These are phyloP conservation scores for Trichoderma semiorbis DNA, from an alignment of 2,329 filamentous ascomycete species.

Conservation along the genomic window DNA sequence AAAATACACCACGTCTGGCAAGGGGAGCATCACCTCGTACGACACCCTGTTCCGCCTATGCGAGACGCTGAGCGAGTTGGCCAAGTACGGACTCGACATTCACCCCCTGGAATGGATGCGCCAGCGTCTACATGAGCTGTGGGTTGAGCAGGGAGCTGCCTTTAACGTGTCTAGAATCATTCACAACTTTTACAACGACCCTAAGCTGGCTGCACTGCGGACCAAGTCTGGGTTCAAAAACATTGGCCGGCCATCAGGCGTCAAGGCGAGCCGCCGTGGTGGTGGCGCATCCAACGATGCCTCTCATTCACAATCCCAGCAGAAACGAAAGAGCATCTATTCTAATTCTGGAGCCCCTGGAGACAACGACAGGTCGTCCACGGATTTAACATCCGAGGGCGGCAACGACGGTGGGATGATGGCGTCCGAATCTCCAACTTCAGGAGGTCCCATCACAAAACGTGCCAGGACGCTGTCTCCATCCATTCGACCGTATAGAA, in stretches of 20 bases:
- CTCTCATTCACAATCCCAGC: slow-evolving; percentile 20
- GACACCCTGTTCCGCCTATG: slow-evolving; percentile 56
- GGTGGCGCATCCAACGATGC: slow-evolving; percentile 24
- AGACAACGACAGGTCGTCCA: slow-evolving; percentile 26
- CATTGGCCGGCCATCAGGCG: slow-evolving; percentile 53
- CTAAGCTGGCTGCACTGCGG: slow-evolving; percentile 47
- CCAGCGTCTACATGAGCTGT: slow-evolving; percentile 52
- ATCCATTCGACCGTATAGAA: neutral
- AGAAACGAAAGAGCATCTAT: slow-evolving; percentile 35
- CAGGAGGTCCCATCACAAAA: slow-evolving; percentile 23
- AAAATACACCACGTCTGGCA: slow-evolving; percentile 42
- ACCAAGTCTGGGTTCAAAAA: slow-evolving; percentile 54
- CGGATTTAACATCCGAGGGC: slow-evolving; percentile 28
- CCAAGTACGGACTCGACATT: slow-evolving; percentile 51
- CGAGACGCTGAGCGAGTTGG: slow-evolving; percentile 51
- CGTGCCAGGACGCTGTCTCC: slow-evolving; percentile 26
- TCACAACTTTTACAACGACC: slow-evolving; percentile 55
- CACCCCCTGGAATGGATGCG: slow-evolving; percentile 55
- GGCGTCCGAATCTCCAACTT: slow-evolving; percentile 14
- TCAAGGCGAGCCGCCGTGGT: slow-evolving; percentile 33
- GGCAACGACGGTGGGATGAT: slow-evolving; percentile 16
- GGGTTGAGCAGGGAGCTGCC: slow-evolving; percentile 38
- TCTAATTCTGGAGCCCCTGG: slow-evolving; percentile 28
- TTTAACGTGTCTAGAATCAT: slow-evolving; percentile 52
- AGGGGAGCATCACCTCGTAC: slow-evolving; percentile 46